Conservation (phyloP, 495 filamentous ascomycete genomes). For the Podospora anserina region DNA sequence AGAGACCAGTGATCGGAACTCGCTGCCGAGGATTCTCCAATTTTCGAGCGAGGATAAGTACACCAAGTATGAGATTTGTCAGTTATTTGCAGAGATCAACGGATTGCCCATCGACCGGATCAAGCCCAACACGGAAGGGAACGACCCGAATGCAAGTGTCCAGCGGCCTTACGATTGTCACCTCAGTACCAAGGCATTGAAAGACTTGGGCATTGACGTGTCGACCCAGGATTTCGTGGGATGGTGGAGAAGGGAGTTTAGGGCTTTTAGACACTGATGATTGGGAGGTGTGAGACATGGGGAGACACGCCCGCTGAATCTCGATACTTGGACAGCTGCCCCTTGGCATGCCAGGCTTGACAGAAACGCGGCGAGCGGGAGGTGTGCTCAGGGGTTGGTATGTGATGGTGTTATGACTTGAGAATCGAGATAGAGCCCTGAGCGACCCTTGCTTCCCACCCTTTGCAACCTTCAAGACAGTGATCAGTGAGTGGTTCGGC, state of each 20-base stretch:
- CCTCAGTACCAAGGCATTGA: conserved; percentile 71
- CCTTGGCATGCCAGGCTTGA: background rate
- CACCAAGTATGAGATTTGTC: conserved; percentile 90
- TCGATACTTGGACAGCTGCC: background rate
- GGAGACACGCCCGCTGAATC: background rate
- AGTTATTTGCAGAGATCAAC: conserved; percentile 75
- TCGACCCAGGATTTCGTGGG: conserved; percentile 69
- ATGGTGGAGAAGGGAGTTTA: conserved; percentile 69
- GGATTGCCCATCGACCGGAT: conserved; percentile 71
- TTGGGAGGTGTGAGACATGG: background rate
- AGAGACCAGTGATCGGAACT: conserved; percentile 35
- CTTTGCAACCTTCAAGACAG: background rate
- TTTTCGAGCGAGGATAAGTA: conserved; percentile 83
- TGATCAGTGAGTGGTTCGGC: background rate
- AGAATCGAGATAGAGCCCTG: background rate
- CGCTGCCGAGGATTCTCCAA: conserved; percentile 71
- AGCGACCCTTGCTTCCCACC: background rate
- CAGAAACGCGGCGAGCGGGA: background rate
- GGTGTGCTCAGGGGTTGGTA: background rate
- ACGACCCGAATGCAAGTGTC: conserved; percentile 70
- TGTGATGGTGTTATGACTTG: background rate
- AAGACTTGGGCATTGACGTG: conserved; percentile 74
- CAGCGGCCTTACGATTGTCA: conserved; percentile 88
- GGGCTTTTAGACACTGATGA: conserved; percentile 46
- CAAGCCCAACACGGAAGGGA: conserved; percentile 66